These are phyloP conservation scores for Capsicum chinense DNA, from an alignment of 257 asterid genomes.

Conservation along the genomic window DNA sequence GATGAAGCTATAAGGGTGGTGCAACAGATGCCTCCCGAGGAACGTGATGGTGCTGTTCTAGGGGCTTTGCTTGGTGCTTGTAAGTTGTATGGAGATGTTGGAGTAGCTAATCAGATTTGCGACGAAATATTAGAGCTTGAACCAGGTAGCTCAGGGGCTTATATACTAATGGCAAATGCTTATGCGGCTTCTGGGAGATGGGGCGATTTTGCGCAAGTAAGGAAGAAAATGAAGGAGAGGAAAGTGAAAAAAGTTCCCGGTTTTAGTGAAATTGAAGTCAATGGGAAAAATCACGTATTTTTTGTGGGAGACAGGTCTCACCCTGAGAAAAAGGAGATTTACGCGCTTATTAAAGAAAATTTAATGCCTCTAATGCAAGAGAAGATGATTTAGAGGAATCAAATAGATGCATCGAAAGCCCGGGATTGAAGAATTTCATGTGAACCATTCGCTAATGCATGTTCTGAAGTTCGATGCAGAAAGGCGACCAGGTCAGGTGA, in stretches of 20 bases:
- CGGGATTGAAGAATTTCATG: slow-evolving; percentile 16
- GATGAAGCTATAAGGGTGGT: slow-evolving; percentile 55
- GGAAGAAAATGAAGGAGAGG: slow-evolving; percentile 62
- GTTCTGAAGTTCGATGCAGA: background rate
- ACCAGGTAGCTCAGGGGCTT: slow-evolving; percentile 58
- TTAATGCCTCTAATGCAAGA: slow-evolving; percentile 55
- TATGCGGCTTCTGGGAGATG: slow-evolving; percentile 66
- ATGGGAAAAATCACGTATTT: slow-evolving; percentile 56
- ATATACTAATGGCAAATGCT: slow-evolving; percentile 51
- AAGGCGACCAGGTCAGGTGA: background rate
- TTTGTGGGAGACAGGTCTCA: slow-evolving; percentile 57
- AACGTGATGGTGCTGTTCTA: slow-evolving; percentile 59
- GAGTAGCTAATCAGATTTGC: slow-evolving; percentile 46
- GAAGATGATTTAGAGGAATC: slow-evolving; percentile 31
- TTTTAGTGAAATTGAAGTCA: slow-evolving; percentile 59
- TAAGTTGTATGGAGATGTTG: slow-evolving; percentile 57
- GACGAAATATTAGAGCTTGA: slow-evolving; percentile 56
- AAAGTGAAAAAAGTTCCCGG: slow-evolving; percentile 59
- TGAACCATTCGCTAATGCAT: background rate
- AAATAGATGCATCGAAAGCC: background rate
- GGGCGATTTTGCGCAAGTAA: slow-evolving; percentile 54
- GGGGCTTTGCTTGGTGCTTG: slow-evolving; percentile 65
- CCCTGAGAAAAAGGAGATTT: slow-evolving; percentile 54
- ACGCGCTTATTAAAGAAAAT: slow-evolving; percentile 46
- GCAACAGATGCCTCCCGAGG: slow-evolving; percentile 54